Conservation (phyloP, 768 basidiomycete species). For the Inosperma sp. region DNA sequence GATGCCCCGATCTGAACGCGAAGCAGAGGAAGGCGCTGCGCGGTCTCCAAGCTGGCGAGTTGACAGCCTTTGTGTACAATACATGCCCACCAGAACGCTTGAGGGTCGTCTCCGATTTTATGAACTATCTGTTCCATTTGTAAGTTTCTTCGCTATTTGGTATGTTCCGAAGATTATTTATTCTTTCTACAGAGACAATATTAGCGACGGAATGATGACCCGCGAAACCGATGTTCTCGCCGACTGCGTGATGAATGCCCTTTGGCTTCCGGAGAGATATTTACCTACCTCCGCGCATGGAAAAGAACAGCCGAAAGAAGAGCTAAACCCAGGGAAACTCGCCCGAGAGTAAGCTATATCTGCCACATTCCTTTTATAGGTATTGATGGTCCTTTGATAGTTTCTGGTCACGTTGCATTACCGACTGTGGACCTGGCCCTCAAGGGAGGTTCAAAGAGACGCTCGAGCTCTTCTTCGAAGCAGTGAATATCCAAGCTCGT, state of each 20-base stretch:
- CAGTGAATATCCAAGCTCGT: slow-evolving; percentile 57
- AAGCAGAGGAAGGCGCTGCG: slow-evolving; percentile 46
- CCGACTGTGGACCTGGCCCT: slow-evolving; percentile 50
- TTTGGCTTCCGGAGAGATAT: slow-evolving; percentile 54
- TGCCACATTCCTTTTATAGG: slow-evolving; percentile 1
- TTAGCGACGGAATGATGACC: slow-evolving; percentile 75
- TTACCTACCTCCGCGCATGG: slow-evolving; percentile 40
- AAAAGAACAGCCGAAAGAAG: slow-evolving; percentile 37
- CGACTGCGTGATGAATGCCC: slow-evolving; percentile 65
- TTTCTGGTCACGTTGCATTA: slow-evolving; percentile 63
- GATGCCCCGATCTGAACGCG: slow-evolving; percentile 41
- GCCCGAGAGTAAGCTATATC: slow-evolving; percentile 56
- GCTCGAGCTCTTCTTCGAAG: slow-evolving; percentile 62
- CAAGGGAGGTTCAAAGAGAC: slow-evolving; percentile 70
- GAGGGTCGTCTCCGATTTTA: slow-evolving; percentile 63
- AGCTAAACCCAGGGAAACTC: slow-evolving; percentile 55
- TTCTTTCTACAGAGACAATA: slow-evolving; percentile 48
- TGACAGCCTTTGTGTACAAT: slow-evolving; percentile 63
- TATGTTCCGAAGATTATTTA: slow-evolving; percentile 13
- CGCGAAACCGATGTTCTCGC: slow-evolving; percentile 54
- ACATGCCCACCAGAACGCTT: slow-evolving; percentile 52
- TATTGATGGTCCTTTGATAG: slow-evolving; percentile 31
- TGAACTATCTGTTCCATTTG: slow-evolving; percentile 58
- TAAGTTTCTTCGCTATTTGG: slow-evolving; percentile 25
- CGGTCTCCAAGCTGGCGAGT: slow-evolving; percentile 60